Conservation (phyloP, 192 early-diverging fungal species). For the Helicostylum pulchrum region DNA sequence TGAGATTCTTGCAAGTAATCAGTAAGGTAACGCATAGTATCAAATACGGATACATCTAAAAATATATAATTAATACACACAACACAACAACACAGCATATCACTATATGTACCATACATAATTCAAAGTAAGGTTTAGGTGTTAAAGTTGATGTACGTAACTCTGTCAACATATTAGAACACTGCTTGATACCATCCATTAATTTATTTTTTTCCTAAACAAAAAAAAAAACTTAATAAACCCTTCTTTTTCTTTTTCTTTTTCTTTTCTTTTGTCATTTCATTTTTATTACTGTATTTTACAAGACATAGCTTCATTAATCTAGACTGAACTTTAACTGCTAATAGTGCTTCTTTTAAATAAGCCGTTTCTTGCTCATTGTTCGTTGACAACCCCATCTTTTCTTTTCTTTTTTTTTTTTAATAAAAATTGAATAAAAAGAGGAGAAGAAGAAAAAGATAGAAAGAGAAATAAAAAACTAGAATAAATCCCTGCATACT, state of each 20-base stretch:
- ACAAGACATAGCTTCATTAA: constrained; percentile 95
- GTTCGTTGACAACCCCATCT: constrained; percentile 33
- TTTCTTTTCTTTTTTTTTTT: too few species aligned
- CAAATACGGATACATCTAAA: constrained; percentile 95
- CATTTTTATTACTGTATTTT: constrained; percentile 10
- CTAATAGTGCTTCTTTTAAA: constrained; percentile 87
- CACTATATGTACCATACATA: constrained; percentile 75
- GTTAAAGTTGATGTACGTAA: constrained; percentile 90
- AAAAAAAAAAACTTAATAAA: background rate
- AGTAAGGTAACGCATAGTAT: constrained; percentile 89
- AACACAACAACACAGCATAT: background rate
- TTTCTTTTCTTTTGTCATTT: constrained; percentile 37
- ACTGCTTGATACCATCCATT: constrained; percentile 96
- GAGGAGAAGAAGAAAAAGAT: background rate
- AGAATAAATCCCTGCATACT: too few species aligned
- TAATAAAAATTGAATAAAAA: background rate
- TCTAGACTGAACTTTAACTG: constrained; percentile 91
- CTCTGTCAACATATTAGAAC: constrained; percentile 94
- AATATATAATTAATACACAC: background rate
- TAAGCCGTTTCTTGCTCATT: constrained; percentile 86
- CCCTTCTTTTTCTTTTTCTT: background rate
- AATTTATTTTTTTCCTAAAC: constrained; percentile 79
- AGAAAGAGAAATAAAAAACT: background rate
- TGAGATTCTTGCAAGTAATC: constrained; percentile 90
- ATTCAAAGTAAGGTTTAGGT: constrained; percentile 98